phyloP scores from a whole-genome alignment of 1,284 basidiomycete genomes.

The Gymnopus androsaceus region DNA sequence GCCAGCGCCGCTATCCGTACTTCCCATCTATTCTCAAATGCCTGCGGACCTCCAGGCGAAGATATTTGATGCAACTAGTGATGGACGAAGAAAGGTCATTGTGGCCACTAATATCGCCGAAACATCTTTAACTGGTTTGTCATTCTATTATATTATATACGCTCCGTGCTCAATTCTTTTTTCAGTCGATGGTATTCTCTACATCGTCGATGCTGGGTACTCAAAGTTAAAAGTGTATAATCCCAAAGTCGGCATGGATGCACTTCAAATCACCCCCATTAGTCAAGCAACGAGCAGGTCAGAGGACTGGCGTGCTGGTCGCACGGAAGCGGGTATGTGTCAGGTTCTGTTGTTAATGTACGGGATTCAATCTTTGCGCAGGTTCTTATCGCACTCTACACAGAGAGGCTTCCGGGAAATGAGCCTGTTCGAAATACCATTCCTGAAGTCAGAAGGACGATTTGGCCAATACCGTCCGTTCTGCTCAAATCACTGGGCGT shows the following conservation, averaged over 20 bases:
- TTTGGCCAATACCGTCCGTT: conserved; percentile 93
- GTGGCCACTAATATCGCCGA: conserved; percentile 99
- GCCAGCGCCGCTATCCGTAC: conserved; percentile 80
- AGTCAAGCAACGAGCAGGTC: conserved; percentile 97
- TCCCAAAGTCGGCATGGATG: conserved; percentile 99
- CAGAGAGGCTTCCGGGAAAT: conserved; percentile 85
- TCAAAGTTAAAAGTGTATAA: conserved; percentile 99
- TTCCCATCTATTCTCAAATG: conserved; percentile 99
- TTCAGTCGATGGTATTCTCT: conserved; percentile 93
- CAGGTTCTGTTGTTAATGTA: background rate
- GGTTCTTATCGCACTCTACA: conserved; percentile 91
- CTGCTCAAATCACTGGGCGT: conserved; percentile 95
- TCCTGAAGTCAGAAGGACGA: conserved; percentile 97
- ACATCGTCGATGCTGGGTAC: conserved; percentile 95
- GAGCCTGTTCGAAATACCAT: conserved; percentile 93
- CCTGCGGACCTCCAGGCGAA: conserved; percentile 98
- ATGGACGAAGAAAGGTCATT: conserved; percentile 94
- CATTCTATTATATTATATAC: conserved; percentile 4
- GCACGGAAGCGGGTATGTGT: conserved; percentile 89
- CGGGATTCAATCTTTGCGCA: conserved; percentile 28
- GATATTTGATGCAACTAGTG: conserved; percentile 94
- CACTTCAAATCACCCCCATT: conserved; percentile 97
- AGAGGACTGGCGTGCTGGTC: conserved; percentile 95
- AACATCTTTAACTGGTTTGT: conserved; percentile 88
- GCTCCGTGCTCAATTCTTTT: conserved; percentile 16